phyloP scores from a whole-genome alignment of 306 rosid species.

The Gynostemma pentaphyllum region DNA sequence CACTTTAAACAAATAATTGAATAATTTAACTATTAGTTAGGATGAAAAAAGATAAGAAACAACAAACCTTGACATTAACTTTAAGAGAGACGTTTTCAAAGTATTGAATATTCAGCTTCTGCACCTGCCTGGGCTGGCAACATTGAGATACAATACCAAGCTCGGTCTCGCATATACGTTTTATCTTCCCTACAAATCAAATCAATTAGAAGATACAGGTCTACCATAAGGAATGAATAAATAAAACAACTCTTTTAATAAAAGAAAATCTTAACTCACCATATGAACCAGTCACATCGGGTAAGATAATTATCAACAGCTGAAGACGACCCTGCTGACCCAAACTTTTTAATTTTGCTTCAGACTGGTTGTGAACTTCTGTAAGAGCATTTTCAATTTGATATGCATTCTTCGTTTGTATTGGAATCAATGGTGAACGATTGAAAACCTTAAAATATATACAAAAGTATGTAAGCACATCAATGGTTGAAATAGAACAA shows the following conservation, averaged over 20 bases:
- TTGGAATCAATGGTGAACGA: slow-evolving; percentile 24
- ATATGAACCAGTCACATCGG: slow-evolving; percentile 46
- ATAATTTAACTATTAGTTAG: not conserved
- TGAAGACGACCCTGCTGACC: slow-evolving; percentile 23
- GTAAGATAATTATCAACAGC: slow-evolving; percentile 53
- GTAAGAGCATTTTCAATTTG: slow-evolving; percentile 30
- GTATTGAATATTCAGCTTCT: slow-evolving; percentile 28
- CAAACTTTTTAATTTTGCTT: not conserved
- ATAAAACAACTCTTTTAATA: no score
- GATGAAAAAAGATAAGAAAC: not conserved
- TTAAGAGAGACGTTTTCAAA: slow-evolving; percentile 70
- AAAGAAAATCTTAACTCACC: slow-evolving; percentile 31
- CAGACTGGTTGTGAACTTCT: slow-evolving; percentile 21
- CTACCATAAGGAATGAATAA: not conserved
- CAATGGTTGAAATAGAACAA: not conserved
- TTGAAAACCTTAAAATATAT: slow-evolving; percentile 26
- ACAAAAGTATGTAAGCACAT: not conserved
- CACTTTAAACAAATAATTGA: not conserved
- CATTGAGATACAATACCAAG: slow-evolving; percentile 82
- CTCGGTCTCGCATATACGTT: slow-evolving; percentile 70
- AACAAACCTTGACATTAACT: slow-evolving; percentile 69
- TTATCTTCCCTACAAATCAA: slow-evolving; percentile 37
- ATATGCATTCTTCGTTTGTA: not conserved
- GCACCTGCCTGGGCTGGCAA: slow-evolving; percentile 33
- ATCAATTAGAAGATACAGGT: not conserved